phyloP scores from a whole-genome alignment of 208 protist genomes.

The Leishmania aethiopica region DNA sequence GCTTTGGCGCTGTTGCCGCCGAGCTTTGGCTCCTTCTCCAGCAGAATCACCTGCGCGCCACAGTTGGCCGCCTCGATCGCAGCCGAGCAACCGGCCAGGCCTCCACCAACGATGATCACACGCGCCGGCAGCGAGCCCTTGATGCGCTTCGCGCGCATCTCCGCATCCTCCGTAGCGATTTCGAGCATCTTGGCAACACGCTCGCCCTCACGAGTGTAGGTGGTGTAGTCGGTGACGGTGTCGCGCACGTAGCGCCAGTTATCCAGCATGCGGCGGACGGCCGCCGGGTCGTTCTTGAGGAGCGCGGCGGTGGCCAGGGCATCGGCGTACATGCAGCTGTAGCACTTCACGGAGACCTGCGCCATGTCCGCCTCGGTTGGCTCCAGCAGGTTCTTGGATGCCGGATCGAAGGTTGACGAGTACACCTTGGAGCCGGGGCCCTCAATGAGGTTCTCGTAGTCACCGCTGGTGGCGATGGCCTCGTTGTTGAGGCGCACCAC shows the following conservation, averaged over 20 bases:
- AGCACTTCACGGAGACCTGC: conserved; percentile 75
- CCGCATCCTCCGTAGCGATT: conserved; percentile 61
- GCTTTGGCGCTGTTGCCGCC: conserved; percentile 97
- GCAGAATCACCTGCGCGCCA: conserved; percentile 86
- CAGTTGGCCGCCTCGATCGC: conserved; percentile 81
- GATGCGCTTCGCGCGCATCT: conserved; percentile 62
- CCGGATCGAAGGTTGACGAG: conserved; percentile 41
- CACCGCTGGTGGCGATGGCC: conserved; percentile 63
- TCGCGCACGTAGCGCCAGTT: conserved; percentile 58
- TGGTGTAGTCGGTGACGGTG: conserved; percentile 63
- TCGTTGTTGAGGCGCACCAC: conserved; percentile 63
- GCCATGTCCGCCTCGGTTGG: conserved; percentile 50
- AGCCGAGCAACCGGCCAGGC: conserved; percentile 84
- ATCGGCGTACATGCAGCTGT: conserved; percentile 87
- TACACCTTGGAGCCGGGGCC: conserved; percentile 47
- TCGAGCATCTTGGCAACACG: conserved; percentile 72
- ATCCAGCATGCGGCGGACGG: conserved; percentile 70
- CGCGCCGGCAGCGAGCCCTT: conserved; percentile 57
- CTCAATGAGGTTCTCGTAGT: conserved; percentile 71
- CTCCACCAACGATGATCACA: conserved; percentile 86
- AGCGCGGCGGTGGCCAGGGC: conserved; percentile 74
- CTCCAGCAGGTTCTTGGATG: conserved; percentile 40
- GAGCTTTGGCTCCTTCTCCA: conserved; percentile 91
- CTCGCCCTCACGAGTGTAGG: conserved; percentile 68
- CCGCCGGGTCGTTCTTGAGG: conserved; percentile 59